Conservation (phyloP, 1,284 basidiomycete genomes). For the Cutaneotrichosporon arboriforme region DNA sequence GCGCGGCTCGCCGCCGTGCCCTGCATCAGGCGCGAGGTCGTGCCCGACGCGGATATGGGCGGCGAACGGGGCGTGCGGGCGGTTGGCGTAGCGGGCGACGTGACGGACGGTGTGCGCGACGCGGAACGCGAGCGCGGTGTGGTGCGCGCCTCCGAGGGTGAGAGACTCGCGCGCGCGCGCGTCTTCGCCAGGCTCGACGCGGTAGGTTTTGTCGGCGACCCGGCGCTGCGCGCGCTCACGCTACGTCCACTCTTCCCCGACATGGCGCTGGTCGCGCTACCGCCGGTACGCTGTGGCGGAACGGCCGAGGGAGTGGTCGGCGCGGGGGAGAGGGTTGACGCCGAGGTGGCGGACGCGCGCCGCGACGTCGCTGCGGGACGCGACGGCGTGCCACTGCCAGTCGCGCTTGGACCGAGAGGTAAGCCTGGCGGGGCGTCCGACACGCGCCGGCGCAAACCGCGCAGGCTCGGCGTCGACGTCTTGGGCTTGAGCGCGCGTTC, state of each 20-base stretch:
- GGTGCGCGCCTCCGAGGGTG: background rate
- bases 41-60: background rate
- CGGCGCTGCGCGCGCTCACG: background rate
- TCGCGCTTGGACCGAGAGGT: no score
- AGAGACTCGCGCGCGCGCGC: background rate
- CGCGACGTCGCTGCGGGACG: no score
- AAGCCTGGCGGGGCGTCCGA: no score
- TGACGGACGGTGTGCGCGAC: background rate
- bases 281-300: background rate
- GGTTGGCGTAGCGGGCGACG: background rate
- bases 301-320: background rate
- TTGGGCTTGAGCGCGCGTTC: conserved; percentile 3
- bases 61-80: background rate
- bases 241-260: background rate
- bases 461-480: conserved; percentile 4
- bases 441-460: no score
- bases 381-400: no score
- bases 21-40: conserved; percentile 13
- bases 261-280: background rate
- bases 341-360: background rate
- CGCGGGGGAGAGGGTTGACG: background rate
- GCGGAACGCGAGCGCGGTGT: background rate
- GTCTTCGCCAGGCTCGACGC: conserved; percentile 12
- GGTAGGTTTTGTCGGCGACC: conserved; percentile 6
- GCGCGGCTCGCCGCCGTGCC: conserved; percentile 16